Percentiles rank a stretch among this genome's conserved stretches.
Evolutionary conservation across 202 grass and related monocot species (phyloP).

Genomic region (Carex arenaria): DNA sequence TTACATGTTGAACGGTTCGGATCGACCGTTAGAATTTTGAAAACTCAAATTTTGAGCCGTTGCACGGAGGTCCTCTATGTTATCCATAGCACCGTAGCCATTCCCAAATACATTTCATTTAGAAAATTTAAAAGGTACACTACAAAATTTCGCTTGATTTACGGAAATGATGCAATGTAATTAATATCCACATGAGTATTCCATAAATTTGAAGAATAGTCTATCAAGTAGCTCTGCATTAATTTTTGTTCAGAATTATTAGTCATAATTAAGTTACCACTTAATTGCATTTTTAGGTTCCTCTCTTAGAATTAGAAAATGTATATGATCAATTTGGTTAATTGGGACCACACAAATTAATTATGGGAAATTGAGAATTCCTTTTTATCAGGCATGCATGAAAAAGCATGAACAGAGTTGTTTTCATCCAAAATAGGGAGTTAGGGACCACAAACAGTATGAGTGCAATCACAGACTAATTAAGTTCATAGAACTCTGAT

Average conservation of each 20-base stretch:
- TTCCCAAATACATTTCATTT: no score
- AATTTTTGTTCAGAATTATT: neutral
- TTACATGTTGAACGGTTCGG: no score
- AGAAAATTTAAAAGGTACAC: no score
- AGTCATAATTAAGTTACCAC: neutral
- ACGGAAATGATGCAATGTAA: no score
- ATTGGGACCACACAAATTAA: neutral
- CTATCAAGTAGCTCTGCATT: neutral
- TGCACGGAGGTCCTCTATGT: no score
- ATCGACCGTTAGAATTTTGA: no score
- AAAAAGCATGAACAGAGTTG: conserved; percentile 4
- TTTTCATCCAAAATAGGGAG: neutral
- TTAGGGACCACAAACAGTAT: neutral
- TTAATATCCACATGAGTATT: neutral
- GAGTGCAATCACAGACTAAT: neutral
- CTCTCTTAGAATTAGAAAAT: neutral
- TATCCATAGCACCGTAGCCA: no score
- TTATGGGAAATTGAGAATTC: neutral
- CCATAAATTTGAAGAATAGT: neutral
- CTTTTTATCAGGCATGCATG: neutral
- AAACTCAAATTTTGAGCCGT: no score
- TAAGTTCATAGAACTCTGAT: neutral
- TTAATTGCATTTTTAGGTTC: neutral
- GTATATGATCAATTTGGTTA: neutral
- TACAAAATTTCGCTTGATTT: no score